Base-by-base conservation (phyloP, 495 filamentous ascomycete species). In the Aspergillus nanangensis region DNA sequence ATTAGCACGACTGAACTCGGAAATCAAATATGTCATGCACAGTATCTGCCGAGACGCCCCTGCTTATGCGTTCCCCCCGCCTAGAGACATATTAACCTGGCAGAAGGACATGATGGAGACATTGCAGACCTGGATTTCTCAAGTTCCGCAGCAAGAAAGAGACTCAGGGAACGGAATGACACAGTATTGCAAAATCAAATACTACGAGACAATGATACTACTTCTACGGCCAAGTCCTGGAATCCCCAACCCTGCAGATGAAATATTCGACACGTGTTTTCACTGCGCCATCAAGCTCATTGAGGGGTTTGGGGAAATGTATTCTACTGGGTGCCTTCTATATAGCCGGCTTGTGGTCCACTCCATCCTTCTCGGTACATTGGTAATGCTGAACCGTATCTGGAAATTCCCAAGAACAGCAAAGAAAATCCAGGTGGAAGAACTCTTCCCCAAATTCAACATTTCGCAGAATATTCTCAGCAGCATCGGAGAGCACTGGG, bases 1-100 rank as follows among this genome's bases (percentile, higher is more conserved):
- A 38, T 48, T 74, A 1, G 62, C 72, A 3, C 53, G 58, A 11
- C 43, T 74, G 14, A 73, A 74, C 39, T 75, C 70, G 1, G 70
- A 73, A 41, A 75, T 74, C 25, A 75, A 75, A 56, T 75, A 74
- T 41, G 53, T 74, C 34, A 67, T 70, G 58, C 66, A 74, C 36
- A 70, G 69, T 41, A 59, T 74, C 37, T 62, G 57, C 45, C 60
- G 65, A 29, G 61, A 65, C 10, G 46, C 55, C 5, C 69, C 69
- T 3, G 55, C 47, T 10, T 71, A 73, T 36, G 66, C 70, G 3
- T 67, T 63, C 27, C 71, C 71, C 3, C 60, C 61, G 1, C 41
- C 71, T 2, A 51, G 51, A 7, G 67, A 75, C 29, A 67, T 73
- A 11, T 40, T 58, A 17, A 25, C 50, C 5, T 75, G 71, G 71